A percentile compares a stretch with the other conserved stretches of the same genome.
Evolutionary conservation across 1,139 yeast genomes (phyloP).

Genomic region (Hemisphaericaspora xylanilytica): DNA sequence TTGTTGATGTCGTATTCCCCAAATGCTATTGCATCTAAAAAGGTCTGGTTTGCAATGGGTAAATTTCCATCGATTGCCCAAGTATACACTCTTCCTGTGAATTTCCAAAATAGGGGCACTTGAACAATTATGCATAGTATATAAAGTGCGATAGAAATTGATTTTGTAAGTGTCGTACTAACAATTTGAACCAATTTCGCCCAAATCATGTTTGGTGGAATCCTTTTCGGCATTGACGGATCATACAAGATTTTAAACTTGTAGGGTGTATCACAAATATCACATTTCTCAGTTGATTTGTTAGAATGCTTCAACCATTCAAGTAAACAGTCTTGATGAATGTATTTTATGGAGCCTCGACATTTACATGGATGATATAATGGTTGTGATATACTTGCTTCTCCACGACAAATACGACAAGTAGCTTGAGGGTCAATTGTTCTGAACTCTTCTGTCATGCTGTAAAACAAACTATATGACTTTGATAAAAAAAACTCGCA

Average conservation of each 20-base stretch:
- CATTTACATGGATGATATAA: constrained; percentile 91
- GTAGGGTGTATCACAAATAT: constrained; percentile 81
- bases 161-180: constrained; percentile 23
- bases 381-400: constrained; percentile 76
- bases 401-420: constrained; percentile 94
- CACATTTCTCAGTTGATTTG: constrained; percentile 67
- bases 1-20: constrained; percentile 38
- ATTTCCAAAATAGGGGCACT: constrained; percentile 58
- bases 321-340: constrained; percentile 86
- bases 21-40: constrained; percentile 43
- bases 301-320: constrained; percentile 81
- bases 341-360: constrained; percentile 87
- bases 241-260: constrained; percentile 70
- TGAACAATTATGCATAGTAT: constrained; percentile 45
- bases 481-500: no score
- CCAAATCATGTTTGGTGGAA: constrained; percentile 53
- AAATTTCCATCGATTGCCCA: constrained; percentile 53
- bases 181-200: constrained; percentile 33
- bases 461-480: no score
- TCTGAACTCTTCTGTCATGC: constrained; percentile 13
- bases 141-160: constrained; percentile 33
- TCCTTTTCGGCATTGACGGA: constrained; percentile 62
- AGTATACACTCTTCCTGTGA: constrained; percentile 49
- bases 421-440: no score
- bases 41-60: constrained; percentile 36